Evolutionary conservation across 345 rosid species (phyloP), one percentile per base, ranked within the genome.

Genomic region (Eucalyptus paniculata): DNA sequence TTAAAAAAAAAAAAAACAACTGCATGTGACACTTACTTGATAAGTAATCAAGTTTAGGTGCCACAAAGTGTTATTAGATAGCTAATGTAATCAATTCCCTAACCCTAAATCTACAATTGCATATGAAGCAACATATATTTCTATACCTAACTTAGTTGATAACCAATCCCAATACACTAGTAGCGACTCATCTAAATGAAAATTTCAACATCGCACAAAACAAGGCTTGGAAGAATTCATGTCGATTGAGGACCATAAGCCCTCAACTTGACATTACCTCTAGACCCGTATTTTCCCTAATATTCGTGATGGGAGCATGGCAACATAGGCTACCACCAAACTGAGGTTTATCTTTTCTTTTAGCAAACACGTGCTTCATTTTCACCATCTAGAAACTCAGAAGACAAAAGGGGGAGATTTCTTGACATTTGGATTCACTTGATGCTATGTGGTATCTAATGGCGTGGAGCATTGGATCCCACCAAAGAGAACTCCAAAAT

Each of bases 231-330:
- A 30, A 62, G 32, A 28, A 62, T 30, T 28, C 69, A 12, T 0
- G 17, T 30, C 32, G 4, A 28, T 28, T 60, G 16, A 60, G 32
- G 15, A 60, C 17, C 34, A 12, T 28, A 3, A 30, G 9, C 34
- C 7, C 18, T 28, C 15, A 62, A 62, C 69, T 62, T 30, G 32
- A 13, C 32, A 62, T 62, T 62, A 30, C 2, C 8, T 62, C 34
- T 30, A 62, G 3, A 28, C 1, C 5, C 4, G 1, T 30, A 30
- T 28, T 28, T 62, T 6, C 18, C 2, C 1, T 24, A 1, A 62
- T 6, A 11, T 30, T 28, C 6, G 30, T 56, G 62, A 56, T 24
- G 30, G 30, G 13, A 5, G 1, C 3, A 24, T 56, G 18, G 17
- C 34, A 3, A 30, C 34, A n/a, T 13, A 77, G 28, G 47, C 40